A percentile compares a stretch with the other conserved stretches of the same genome.
phyloP scores from a whole-genome alignment of 257 asterid genomes.

The Eustoma russellianum region DNA sequence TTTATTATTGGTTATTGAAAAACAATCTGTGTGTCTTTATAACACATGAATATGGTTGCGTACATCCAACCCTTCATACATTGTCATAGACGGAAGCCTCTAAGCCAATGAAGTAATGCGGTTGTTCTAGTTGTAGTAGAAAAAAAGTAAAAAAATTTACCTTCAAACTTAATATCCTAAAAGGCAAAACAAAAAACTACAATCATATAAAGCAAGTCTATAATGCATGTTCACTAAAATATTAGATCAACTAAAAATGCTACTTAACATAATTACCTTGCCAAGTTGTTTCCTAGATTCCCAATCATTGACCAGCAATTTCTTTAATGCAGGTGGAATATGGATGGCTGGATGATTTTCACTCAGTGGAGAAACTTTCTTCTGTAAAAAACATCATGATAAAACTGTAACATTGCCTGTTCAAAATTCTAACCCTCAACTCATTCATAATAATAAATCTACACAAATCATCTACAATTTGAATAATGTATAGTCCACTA shows the following conservation, averaged over 20 bases:
- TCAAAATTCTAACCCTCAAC: not conserved
- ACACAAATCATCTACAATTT: too few relatives aligned
- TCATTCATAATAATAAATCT: too few relatives aligned
- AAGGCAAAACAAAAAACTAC: not conserved
- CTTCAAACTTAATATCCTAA: not conserved
- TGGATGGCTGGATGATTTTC: slow-evolving; percentile 48
- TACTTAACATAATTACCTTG: slow-evolving; percentile 31
- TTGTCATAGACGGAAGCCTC: too few relatives aligned
- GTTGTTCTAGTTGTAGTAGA: too few relatives aligned
- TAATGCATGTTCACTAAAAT: not conserved
- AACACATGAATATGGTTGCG: too few relatives aligned
- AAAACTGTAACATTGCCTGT: not conserved
- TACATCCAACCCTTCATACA: too few relatives aligned
- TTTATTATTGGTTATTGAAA: too few relatives aligned
- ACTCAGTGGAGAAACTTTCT: slow-evolving; percentile 21
- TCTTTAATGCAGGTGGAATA: slow-evolving; percentile 55
- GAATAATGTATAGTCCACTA: not conserved
- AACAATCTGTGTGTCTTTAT: too few relatives aligned
- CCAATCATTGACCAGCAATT: slow-evolving; percentile 53
- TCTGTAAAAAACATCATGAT: slow-evolving; percentile 24
- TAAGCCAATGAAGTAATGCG: too few relatives aligned
- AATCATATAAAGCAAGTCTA: not conserved
- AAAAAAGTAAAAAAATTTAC: not conserved
- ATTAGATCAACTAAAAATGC: not conserved
- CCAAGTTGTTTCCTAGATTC: slow-evolving; percentile 52